phyloP scores from a whole-genome alignment of 768 basidiomycete species.

The Mycena galericulata region DNA sequence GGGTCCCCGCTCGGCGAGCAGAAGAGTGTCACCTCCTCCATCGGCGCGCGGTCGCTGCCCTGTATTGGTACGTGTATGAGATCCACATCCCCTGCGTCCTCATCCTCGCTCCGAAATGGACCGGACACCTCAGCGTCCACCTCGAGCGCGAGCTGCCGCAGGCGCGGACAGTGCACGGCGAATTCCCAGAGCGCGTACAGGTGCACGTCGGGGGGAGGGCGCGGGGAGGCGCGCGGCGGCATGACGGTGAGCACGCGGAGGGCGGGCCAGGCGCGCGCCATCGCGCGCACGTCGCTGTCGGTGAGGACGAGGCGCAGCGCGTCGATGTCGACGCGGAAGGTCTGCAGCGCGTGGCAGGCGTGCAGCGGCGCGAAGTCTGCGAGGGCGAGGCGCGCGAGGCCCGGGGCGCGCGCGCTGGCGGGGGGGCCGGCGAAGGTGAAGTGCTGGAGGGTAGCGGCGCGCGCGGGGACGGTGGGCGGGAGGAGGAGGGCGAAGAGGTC shows the following conservation, averaged over 20 bases:
- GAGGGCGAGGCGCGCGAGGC: conserved; percentile 10
- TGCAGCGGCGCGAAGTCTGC: conserved; percentile 26
- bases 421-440: conserved; percentile 23
- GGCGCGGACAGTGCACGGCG: conserved; percentile 20
- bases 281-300: conserved; percentile 26
- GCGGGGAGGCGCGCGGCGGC: conserved; percentile 8
- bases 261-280: conserved; percentile 30
- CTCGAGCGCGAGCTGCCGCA: conserved; percentile 25
- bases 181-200: conserved; percentile 32
- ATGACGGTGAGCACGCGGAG: conserved; percentile 14
- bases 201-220: not conserved
- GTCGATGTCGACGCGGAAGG: conserved; percentile 30
- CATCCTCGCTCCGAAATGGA: conserved; percentile 2
- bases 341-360: conserved; percentile 27
- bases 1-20: conserved; percentile 33
- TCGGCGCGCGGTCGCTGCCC: not conserved
- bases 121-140: conserved; percentile 25
- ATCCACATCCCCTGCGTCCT: not conserved
- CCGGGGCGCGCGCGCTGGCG: not conserved
- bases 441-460: conserved; percentile 21
- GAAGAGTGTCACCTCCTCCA: conserved; percentile 27
- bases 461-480: conserved; percentile 10
- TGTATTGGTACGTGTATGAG: too few species aligned
- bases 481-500: conserved; percentile 23
- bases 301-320: conserved; percentile 12